phyloP scores from a whole-genome alignment of 495 filamentous ascomycete genomes.

The Trichoderma gamsii region DNA sequence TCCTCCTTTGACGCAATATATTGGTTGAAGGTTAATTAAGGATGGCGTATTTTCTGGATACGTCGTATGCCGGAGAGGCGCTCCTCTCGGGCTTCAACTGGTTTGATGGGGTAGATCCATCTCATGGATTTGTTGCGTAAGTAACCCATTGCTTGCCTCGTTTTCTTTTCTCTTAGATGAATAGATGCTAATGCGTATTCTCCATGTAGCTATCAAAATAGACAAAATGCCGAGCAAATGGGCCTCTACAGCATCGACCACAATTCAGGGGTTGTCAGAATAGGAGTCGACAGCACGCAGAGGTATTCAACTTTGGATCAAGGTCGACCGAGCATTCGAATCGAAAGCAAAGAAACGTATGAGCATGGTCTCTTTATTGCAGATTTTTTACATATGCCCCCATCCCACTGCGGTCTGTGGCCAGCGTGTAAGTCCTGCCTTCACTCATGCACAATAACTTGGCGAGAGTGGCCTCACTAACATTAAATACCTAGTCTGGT shows the following conservation, averaged over 20 bases:
- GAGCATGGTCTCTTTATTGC: slow-evolving; percentile 66
- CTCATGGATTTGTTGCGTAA: slow-evolving; percentile 52
- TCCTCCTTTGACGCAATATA: neutral
- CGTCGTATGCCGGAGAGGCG: slow-evolving; percentile 12
- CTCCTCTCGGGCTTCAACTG: slow-evolving; percentile 16
- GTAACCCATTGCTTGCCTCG: neutral
- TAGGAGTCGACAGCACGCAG: slow-evolving; percentile 39
- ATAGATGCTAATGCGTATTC: too few relatives aligned
- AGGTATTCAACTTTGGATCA: slow-evolving; percentile 39
- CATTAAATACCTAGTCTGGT: slow-evolving; percentile 48
- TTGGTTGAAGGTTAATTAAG: neutral
- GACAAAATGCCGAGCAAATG: slow-evolving; percentile 42
- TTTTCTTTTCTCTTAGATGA: neutral
- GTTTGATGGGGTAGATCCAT: slow-evolving; percentile 48
- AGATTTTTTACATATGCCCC: slow-evolving; percentile 68
- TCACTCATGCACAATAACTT: neutral
- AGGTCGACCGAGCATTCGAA: slow-evolving; percentile 63
- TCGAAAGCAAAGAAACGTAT: slow-evolving; percentile 61
- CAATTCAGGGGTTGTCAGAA: slow-evolving; percentile 43
- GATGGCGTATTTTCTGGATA: slow-evolving; percentile 13
- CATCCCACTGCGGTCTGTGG: slow-evolving; percentile 54
- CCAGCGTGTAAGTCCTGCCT: slow-evolving; percentile 36
- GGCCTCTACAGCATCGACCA: slow-evolving; percentile 18
- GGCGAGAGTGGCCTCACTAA: neutral
- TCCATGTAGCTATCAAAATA: slow-evolving; percentile 44